These are phyloP conservation scores for Fragilaria crotonensis DNA, from an alignment of 108 stramenopile genomes.

Conservation along the genomic window DNA sequence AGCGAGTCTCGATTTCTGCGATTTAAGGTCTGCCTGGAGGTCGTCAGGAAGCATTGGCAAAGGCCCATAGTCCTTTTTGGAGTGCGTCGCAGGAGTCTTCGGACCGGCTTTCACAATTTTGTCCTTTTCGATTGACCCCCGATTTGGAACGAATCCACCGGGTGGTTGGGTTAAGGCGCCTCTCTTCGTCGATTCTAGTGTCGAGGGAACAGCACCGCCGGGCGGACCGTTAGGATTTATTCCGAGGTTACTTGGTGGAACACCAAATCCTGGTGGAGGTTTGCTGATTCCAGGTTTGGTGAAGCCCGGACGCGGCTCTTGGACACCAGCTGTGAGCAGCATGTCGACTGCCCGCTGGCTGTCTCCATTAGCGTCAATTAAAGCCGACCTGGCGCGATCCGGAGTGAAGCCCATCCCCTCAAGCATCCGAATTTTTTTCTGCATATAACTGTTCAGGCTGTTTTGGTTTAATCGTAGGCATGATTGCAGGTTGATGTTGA, in stretches of 20 bases:
- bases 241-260: slow-evolving; percentile 16
- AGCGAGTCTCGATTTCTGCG: slow-evolving; percentile 6
- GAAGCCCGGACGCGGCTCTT: not conserved
- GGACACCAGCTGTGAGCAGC: not conserved
- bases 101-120: slow-evolving; percentile 6
- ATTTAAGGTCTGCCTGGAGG: not conserved
- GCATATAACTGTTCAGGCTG: not conserved
- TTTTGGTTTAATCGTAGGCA: not conserved
- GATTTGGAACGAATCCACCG: slow-evolving; percentile 18
- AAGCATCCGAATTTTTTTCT: slow-evolving; percentile 12
- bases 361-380: not conserved
- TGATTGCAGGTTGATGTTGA: not conserved
- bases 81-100: not conserved
- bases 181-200: not conserved
- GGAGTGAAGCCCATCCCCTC: slow-evolving; percentile 7
- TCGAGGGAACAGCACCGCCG: not conserved
- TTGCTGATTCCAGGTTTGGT: slow-evolving; percentile 14
- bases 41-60: not conserved
- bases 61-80: slow-evolving; percentile 3
- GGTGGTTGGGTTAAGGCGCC: slow-evolving; percentile 24
- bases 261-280: slow-evolving; percentile 34
- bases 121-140: not conserved
- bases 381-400: not conserved
- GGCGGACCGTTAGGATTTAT: not conserved
- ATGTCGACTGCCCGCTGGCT: slow-evolving; percentile 2